Base-by-base conservation (phyloP, 495 filamentous ascomycete genomes). In the Aspergillus cavernicola region DNA sequence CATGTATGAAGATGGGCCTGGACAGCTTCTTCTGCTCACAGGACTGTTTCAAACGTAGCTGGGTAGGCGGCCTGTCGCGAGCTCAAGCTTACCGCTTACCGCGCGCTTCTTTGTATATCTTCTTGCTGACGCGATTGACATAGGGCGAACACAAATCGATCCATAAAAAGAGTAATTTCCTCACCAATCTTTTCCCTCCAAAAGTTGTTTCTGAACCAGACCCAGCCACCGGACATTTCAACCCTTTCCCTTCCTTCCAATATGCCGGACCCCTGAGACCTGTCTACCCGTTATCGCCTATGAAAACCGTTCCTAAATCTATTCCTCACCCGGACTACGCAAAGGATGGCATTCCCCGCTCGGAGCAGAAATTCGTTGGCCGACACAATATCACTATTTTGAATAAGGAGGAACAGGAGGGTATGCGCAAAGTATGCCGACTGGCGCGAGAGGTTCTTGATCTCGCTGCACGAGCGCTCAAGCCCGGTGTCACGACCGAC, bases 41-140 rank as follows among this genome's bases (percentile, higher is more conserved):
- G 66, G 95, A 97, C 62, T 98, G 93, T 79, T 98, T 98, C 75
- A 97, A 96, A 78, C 83, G 83, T 65, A 97, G 89, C 74, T 98
- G 93, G 93, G 93, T 97, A 82, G 65, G 86, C 55, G 51, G 11
- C 9, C 31, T 33, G 31, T 29, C 31, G 31, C 31, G 31, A n/a
- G 12, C 7, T 33, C 7, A 29, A 29, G 26, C 26, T 29, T 29
- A n/a, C n/a, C n/a, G n/a, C n/a, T n/a, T n/a, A n/a, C n/a, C n/a
- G n/a, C n/a, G n/a, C n/a, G n/a, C 26, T 5, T 29, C 26, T 5
- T 29, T 4, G 5, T 29, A 5, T 29, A 29, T 29, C 4, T 29
- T 29, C 5, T 9, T 40, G 47, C 54, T 56, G 24, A 56, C 35
- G 24, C n/a, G 28, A 16, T 16, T 7, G 7, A 19, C 33, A 12